Evolutionary conservation across 805 yeast genomes (phyloP), one percentile per base, ranked within the genome.

Genomic region (Ogataea allantospora): DNA sequence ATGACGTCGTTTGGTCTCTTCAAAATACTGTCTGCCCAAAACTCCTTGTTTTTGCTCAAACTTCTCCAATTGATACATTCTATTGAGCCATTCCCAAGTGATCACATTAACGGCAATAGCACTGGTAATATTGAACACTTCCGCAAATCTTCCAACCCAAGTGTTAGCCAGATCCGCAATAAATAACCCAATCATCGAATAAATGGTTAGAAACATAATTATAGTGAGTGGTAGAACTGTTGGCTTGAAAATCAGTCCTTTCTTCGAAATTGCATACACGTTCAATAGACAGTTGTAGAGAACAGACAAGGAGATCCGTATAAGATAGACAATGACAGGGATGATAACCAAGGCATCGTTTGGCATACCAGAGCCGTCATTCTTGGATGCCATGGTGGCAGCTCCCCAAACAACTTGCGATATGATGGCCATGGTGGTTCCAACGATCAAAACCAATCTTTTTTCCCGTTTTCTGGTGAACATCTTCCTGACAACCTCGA

Each of bases 51-150:
- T 77, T 50, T 84, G 89, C 37, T 73, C 71, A 11, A 64, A 65
- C 45, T 76, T 74, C 61, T 78, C 79, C 27, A 81, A 58, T 9
- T 72, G 66, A 34, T 73, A 72, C 38, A 81, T 69, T 45, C 83
- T 68, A 53, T 83, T 84, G 44, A 83, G 72, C 91, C 95, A 87
- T 58, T 85, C 95, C 93, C 95, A 84, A 1, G 85, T 85, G 8
- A 82, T 70, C 6, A 83, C 83, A 20, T 86, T 83, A 23, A 86
- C 74, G 14, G 82, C 67, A 7, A 83, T 75, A 54, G 80, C 82
- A n/a, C 82, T 74, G 1, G 84, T 80, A 13, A 85, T 74, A 29
- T 83, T 79, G 59, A 84, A 83, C 29, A 84, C 66, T 53, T 84
- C 91, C 14, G 88, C 78, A 35, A 84, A 65, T 45, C 80, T 83